Conservation (phyloP, 2,329 filamentous ascomycete genomes). For the Triangularia verruculosa region DNA sequence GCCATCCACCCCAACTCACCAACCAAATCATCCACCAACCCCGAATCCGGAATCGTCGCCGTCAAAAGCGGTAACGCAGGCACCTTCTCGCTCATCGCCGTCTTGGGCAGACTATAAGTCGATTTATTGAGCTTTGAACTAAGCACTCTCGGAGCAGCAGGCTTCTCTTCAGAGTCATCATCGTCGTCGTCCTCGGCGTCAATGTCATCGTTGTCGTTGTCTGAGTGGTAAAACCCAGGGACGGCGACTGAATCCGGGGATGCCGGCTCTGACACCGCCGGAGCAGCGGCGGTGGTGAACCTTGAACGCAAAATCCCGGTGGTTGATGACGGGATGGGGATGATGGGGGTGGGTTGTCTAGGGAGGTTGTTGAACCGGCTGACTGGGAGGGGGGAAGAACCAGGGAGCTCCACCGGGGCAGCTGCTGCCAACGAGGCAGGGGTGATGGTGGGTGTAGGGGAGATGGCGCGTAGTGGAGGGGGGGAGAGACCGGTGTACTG, state of each 20-base stretch:
- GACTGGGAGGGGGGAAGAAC: not conserved
- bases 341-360: slow-evolving; percentile 8
- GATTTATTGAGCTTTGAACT: slow-evolving; percentile 40
- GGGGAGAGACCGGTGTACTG: slow-evolving; percentile 51
- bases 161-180: slow-evolving; percentile 39
- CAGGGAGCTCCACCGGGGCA: not conserved
- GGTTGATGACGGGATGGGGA: not conserved
- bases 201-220: not conserved
- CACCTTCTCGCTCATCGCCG: not conserved
- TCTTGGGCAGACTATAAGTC: slow-evolving; percentile 48
- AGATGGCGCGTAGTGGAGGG: slow-evolving; percentile 45
- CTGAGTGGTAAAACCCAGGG: slow-evolving; percentile 46
- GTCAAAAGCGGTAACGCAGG: slow-evolving; percentile 18
- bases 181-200: slow-evolving; percentile 34
- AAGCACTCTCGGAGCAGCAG: slow-evolving; percentile 25
- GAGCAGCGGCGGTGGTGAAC: slow-evolving; percentile 33
- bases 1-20: slow-evolving; percentile 53
- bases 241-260: slow-evolving; percentile 34
- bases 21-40: slow-evolving; percentile 38
- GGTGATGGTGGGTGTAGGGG: slow-evolving; percentile 12
- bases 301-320: slow-evolving; percentile 13
- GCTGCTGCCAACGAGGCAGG: not conserved
- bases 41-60: slow-evolving; percentile 30
- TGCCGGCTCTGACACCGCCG: slow-evolving; percentile 25
- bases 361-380: slow-evolving; percentile 9